Conservation (phyloP, 208 protist species). For the Wallacemonas sp. region DNA sequence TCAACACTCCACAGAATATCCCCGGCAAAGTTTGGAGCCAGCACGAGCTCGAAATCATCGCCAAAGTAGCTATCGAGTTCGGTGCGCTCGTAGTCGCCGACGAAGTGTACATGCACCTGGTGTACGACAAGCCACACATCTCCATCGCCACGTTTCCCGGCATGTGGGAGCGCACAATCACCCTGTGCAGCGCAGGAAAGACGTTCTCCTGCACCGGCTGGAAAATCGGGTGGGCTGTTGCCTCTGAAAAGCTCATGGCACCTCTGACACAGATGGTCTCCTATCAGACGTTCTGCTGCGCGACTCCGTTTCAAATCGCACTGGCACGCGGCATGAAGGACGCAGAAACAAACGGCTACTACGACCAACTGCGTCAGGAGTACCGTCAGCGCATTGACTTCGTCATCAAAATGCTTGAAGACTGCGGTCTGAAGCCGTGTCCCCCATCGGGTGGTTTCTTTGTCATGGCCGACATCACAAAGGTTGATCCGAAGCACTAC, state of each 20-base stretch:
- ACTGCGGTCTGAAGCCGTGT: constrained; percentile 41
- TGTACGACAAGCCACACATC: constrained; percentile 58
- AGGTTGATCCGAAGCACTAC: constrained; percentile 66
- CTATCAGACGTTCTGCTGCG: constrained; percentile 84
- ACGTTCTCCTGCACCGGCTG: constrained; percentile 93
- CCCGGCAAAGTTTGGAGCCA: constrained; percentile 67
- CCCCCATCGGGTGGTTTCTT: constrained; percentile 84
- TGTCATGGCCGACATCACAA: constrained; percentile 77
- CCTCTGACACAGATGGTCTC: constrained; percentile 52
- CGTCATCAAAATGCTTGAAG: constrained; percentile 35
- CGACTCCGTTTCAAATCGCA: constrained; percentile 87
- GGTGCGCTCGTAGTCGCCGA: constrained; percentile 69
- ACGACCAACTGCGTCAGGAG: constrained; percentile 30
- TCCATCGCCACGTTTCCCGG: constrained; percentile 72
- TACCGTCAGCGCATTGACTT: constrained; percentile 48
- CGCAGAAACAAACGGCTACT: constrained; percentile 57
- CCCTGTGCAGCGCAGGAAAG: constrained; percentile 89
- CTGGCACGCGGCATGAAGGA: constrained; percentile 63
- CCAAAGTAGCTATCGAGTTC: constrained; percentile 63
- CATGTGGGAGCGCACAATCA: constrained; percentile 92
- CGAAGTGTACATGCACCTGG: constrained; percentile 92
- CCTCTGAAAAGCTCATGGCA: constrained; percentile 28
- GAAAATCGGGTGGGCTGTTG: constrained; percentile 91
- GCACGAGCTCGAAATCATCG: constrained; percentile 72
- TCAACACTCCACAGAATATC: constrained; percentile 96